These are phyloP conservation scores for Bolboschoenoplectus hybrid DNA, from an alignment of 202 grass and related monocot genomes.

Conservation along the genomic window DNA sequence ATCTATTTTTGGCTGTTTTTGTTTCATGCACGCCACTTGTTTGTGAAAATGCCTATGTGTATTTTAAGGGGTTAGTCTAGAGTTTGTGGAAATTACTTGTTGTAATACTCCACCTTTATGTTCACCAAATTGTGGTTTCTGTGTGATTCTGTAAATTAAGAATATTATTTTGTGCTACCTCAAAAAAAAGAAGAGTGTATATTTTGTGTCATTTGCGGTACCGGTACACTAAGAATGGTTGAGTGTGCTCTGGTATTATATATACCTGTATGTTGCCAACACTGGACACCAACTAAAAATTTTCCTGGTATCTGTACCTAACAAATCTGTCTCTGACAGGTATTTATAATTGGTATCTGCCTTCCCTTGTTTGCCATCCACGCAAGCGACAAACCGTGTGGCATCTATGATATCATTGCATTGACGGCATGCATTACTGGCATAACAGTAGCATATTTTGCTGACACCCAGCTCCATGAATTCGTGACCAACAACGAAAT, in stretches of 20 bases:
- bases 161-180: neutral
- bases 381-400: slow-evolving; percentile 51
- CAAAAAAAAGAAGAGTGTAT: no score
- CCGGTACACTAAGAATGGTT: neutral
- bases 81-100: neutral
- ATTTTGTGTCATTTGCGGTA: neutral
- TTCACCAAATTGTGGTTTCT: neutral
- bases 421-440: slow-evolving; percentile 49
- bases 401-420: slow-evolving; percentile 58
- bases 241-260: neutral
- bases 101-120: neutral
- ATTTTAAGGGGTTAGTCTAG: neutral
- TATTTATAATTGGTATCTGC: slow-evolving; percentile 85
- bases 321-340: slow-evolving; percentile 43
- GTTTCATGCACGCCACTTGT: slow-evolving; percentile 12
- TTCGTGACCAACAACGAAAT: slow-evolving; percentile 62
- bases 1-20: neutral
- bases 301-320: neutral
- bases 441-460: slow-evolving; percentile 65
- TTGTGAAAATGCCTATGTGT: slow-evolving; percentile 39
- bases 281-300: neutral
- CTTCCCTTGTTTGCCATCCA: slow-evolving; percentile 82
- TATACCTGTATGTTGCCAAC: neutral
- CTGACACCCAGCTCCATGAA: slow-evolving; percentile 78
- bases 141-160: neutral